Base-by-base conservation (phyloP, 1,284 basidiomycete species). In the Chalciporus sp. region DNA sequence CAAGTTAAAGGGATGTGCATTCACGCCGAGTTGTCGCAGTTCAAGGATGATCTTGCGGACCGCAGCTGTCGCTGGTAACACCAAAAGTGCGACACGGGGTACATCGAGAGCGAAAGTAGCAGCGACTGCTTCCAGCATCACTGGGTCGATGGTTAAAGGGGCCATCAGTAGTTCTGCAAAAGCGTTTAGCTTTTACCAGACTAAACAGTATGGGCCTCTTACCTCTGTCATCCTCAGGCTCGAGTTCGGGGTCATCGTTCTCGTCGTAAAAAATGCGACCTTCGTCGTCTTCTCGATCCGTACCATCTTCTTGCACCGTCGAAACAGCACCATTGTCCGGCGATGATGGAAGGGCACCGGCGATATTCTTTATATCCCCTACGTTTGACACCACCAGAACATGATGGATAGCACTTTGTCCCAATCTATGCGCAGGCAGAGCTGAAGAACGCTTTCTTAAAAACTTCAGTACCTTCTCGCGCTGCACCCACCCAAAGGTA, bases 61-160 rank as follows among this genome's bases (percentile, higher is more conserved):
- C 0, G 85, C 76, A 14, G 81, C 76, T 20, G 75, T 74, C 4
- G 86, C 76, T 4, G 85, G 84, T 35, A 91, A 65, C 17, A 90
- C 84, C 12, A 91, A 73, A 23, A 92, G 73, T 17, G 82, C 89
- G 17, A 83, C 63, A 29, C 77, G 77, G 17, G 86, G 84, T 16
- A 92, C 89, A 56, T 90, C 86, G 29, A 89, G 65, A 11, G 87
- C 89, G 65, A 92, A 87, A 3, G 78, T 75, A 16, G 82, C 79
- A 8, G 85, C 88, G 45, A 91, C 76, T 1, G 84, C 83, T 67
- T 92, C 89, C 59, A 91, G 63, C 23, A 76, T 69, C 57, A 75
- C 73, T 3, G 78, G 73, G 61, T 82, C 79, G 60, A 84, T 79
- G 14, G 81, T 78, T 31, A 83, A 80, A 37, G 76, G 72, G 5